These are phyloP conservation scores for Candida neerlandica DNA, from an alignment of 1,139 yeast genomes.

Conservation along the genomic window DNA sequence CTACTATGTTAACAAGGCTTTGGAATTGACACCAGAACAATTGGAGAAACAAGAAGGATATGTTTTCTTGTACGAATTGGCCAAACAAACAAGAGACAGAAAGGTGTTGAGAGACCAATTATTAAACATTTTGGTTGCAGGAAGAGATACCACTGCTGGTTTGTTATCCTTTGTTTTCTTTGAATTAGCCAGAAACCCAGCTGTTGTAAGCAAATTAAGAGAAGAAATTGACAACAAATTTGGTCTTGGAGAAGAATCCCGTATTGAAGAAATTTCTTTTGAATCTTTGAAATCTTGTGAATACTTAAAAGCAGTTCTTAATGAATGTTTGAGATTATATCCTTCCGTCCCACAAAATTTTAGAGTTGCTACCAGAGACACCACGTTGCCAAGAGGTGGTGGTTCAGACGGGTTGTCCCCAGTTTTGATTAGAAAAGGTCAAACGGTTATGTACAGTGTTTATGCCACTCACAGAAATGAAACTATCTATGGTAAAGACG, in stretches of 20 bases:
- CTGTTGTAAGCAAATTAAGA: constrained; percentile 40
- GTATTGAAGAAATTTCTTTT: constrained; percentile 34
- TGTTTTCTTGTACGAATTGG: constrained; percentile 50
- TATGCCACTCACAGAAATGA: constrained; percentile 44
- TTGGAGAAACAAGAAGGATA: constrained; percentile 45
- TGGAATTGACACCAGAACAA: constrained; percentile 30
- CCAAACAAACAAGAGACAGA: constrained; percentile 52
- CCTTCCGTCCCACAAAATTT: constrained; percentile 57
- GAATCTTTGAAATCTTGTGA: constrained; percentile 52
- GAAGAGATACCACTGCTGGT: constrained; percentile 63
- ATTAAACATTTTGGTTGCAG: constrained; percentile 55
- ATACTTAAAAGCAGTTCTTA: constrained; percentile 50
- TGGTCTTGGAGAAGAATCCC: constrained; percentile 31
- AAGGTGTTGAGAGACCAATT: constrained; percentile 53
- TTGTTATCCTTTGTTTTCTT: constrained; percentile 50
- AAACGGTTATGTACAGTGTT: constrained; percentile 39
- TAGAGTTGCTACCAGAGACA: constrained; percentile 45
- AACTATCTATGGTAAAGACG: constrained; percentile 48
- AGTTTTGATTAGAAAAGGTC: constrained; percentile 45
- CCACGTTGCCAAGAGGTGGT: constrained; percentile 57
- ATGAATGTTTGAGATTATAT: constrained; percentile 53
- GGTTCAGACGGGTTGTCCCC: constrained; percentile 49
- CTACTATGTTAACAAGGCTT: constrained; percentile 32
- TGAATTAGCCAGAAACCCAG: constrained; percentile 49
- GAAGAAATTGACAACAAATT: constrained; percentile 36